Conservation (phyloP, 768 basidiomycete genomes). For the Mycena maculata region DNA sequence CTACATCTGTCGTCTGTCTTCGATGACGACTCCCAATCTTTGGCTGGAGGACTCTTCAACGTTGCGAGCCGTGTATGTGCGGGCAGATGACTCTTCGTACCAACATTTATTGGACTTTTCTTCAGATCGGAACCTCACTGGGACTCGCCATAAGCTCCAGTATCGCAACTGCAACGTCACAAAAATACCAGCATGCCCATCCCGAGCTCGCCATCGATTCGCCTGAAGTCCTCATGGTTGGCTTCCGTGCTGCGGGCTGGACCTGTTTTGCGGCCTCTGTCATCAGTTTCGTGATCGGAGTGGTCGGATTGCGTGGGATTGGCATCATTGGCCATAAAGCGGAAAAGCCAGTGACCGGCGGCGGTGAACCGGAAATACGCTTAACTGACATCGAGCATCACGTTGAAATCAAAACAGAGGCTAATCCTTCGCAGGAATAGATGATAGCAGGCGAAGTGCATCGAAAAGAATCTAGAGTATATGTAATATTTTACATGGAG, state of each 20-base stretch:
- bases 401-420: too few species aligned
- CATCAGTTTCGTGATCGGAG: constrained; percentile 28
- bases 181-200: not conserved
- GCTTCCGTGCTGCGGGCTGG: constrained; percentile 49
- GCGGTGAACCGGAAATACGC: constrained; percentile 1
- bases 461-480: too few species aligned
- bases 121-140: constrained; percentile 48
- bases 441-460: too few species aligned
- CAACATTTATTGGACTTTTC: not conserved
- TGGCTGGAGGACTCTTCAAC: constrained; percentile 50
- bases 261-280: constrained; percentile 33
- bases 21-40: constrained; percentile 46
- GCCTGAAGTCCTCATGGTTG: constrained; percentile 45
- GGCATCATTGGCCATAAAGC: constrained; percentile 32
- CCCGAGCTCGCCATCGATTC: not conserved
- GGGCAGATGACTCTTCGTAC: not conserved
- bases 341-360: constrained; percentile 23
- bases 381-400: not conserved
- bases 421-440: too few species aligned
- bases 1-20: constrained; percentile 45
- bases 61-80: constrained; percentile 43
- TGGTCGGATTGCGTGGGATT: constrained; percentile 34
- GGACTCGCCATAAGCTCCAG: constrained; percentile 48
- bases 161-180: constrained; percentile 33
- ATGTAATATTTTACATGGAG: too few species aligned